Base-by-base conservation (phyloP, 345 rosid genomes). In the Melaleuca quinquenervia region DNA sequence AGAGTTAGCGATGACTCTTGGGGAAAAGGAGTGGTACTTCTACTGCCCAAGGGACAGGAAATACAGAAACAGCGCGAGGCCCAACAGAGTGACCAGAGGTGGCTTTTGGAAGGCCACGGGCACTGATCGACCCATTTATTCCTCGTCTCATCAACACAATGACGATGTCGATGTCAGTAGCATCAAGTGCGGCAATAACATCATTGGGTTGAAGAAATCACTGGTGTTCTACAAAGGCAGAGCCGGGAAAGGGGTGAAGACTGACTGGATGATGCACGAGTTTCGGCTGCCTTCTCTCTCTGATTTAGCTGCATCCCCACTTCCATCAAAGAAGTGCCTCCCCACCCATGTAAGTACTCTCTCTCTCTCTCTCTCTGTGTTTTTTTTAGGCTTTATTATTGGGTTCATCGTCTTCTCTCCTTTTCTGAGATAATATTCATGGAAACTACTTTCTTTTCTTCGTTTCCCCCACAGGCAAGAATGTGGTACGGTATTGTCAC, bases 241-340 rank as follows among this genome's bases (percentile, higher is more conserved):
- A 91, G 99, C 99, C 14, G 95, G 98, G 12, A 96, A 92, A 90
- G 99, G 99, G 74, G 90, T 91, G 87, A 96, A 96, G 92, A 96
- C 98, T 44, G 99, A 96, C 84, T 96, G 99, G 99, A 96, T 96
- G 99, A 96, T 96, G 99, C 98, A 96, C 86, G 99, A 96, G 95
- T 96, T 96, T 86, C 93, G 99, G 50, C 89, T 96, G 76, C 98
- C 99, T 86, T 92, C 95, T 85, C 93, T 92, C 82, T 64, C 91
- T 3, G 94, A 94, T 55, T 84, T 92, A 15, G 86, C 84, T 11
- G 86, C 91, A 16, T 58, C 92, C 21, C 93, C 92, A 87, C 89
- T 92, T 55, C 92, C 88, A 90, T 51, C 89, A 24, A 93, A 93
- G 87, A 94, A 89, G 88, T 86, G 75, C 85, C 83, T 95, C 84